Evolutionary conservation across 768 basidiomycete species (phyloP).

Genomic region (Amanita subjunquillea): DNA sequence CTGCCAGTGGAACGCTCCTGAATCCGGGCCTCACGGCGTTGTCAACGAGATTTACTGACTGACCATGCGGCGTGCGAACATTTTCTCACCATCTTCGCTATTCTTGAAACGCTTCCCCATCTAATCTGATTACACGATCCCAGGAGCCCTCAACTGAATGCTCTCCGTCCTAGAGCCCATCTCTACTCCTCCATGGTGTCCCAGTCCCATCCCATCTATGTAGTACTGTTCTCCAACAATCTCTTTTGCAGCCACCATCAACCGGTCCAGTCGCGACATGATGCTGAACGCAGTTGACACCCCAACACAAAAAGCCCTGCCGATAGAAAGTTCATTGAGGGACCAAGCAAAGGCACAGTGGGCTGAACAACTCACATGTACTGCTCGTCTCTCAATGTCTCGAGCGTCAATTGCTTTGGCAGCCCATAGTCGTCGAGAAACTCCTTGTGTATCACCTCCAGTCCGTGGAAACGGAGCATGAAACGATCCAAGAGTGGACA

Average conservation of each 20-base stretch:
- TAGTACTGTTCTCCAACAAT: constrained; percentile 83
- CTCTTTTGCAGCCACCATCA: constrained; percentile 80
- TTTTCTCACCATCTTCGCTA: too few species aligned
- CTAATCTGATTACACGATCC: neutral
- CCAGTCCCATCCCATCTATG: constrained; percentile 54
- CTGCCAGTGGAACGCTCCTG: too few species aligned
- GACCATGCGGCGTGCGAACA: too few species aligned
- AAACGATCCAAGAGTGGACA: constrained; percentile 52
- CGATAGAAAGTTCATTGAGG: neutral
- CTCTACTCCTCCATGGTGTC: constrained; percentile 16
- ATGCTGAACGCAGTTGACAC: constrained; percentile 61
- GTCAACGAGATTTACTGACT: too few species aligned
- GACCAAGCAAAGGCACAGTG: neutral
- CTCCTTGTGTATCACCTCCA: constrained; percentile 64
- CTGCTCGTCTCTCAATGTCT: constrained; percentile 68
- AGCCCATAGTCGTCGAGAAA: constrained; percentile 69
- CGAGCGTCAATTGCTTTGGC: constrained; percentile 57
- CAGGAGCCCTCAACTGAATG: constrained; percentile 6
- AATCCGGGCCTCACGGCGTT: too few species aligned
- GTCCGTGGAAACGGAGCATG: constrained; percentile 38
- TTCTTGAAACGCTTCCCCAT: too few species aligned
- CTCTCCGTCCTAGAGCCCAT: constrained; percentile 19
- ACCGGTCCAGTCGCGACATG: constrained; percentile 60
- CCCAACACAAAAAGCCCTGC: constrained; percentile 62
- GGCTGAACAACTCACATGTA: constrained; percentile 49